Base-by-base conservation (phyloP, 805 yeast genomes). In the Tetrapisispora iriomotensis region DNA sequence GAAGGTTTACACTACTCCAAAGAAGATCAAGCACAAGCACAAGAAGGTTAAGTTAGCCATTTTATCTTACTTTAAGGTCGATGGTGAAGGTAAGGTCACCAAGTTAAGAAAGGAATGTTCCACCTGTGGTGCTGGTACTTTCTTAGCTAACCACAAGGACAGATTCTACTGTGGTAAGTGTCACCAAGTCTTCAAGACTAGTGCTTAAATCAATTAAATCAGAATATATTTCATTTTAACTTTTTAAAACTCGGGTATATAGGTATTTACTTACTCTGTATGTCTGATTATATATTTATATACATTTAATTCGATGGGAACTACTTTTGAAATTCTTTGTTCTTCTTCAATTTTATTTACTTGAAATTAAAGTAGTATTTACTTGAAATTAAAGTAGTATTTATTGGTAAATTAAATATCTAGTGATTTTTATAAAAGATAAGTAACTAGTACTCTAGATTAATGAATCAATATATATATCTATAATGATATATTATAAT, bases 1-100 rank as follows among this genome's bases (percentile, higher is more conserved):
- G 96, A 90, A 90, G 94, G 96, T 87, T 69, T 92, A 90, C 90
- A 90, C 97, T 76, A 90, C 97, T 68, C 98, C 98, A 79, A 92
- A 92, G 88, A 94, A 88, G 83, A 85, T 92, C 77, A 85, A 75
- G 77, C 97, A 92, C 94, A 88, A 87, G 83, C 96, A 86, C 83
- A 92, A 84, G 85, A 92, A 90, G 80, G 85, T 84, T 74, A 92
- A 92, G 84, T 79, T 92, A 67, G 97, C 96, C 72, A 96, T 92
- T 71, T 83, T 92, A 71, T 87, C 94, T 68, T 92, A 90, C 92
- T 92, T 88, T 87, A 88, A 90, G 81, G 96, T 92, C 64, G 95
- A 87, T 72, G 84, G 82, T 68, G 98, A 92, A 63, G 98, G 98
- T 64, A 82, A 86, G 71, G 96, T 92, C 65, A 90, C 88, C 75